phyloP scores from a whole-genome alignment of 169 alveolate species.

The Eimeria sp. region DNA sequence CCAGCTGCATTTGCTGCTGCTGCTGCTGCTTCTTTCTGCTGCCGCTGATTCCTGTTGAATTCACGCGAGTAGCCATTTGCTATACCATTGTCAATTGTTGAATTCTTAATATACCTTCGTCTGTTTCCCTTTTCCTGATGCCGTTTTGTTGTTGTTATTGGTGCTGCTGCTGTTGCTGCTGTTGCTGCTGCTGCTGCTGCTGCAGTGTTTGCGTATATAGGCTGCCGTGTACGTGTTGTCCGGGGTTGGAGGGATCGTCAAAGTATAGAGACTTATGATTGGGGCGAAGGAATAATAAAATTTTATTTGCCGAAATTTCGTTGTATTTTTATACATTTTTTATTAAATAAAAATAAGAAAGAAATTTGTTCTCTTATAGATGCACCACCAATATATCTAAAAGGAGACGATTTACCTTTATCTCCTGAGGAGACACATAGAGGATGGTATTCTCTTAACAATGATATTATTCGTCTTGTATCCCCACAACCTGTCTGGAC shows the following conservation, averaged over 20 bases:
- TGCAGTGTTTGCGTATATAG: conserved; percentile 54
- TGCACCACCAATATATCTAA: conserved; percentile 37
- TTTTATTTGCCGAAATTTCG: conserved; percentile 50
- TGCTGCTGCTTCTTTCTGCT: neutral
- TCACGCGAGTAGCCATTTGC: neutral
- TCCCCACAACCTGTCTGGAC: conserved; percentile 12
- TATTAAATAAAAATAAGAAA: neutral
- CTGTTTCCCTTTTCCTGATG: neutral
- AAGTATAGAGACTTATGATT: conserved; percentile 20
- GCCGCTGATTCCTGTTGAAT: neutral
- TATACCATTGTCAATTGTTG: neutral
- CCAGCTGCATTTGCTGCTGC: neutral
- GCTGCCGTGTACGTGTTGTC: conserved; percentile 73
- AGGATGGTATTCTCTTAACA: conserved; percentile 52
- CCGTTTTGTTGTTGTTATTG: neutral
- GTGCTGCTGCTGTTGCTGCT: neutral
- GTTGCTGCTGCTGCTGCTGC: neutral
- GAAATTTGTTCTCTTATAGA: conserved; percentile 30
- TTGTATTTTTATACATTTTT: conserved; percentile 43
- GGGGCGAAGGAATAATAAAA: conserved; percentile 71
- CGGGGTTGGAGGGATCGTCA: conserved; percentile 39
- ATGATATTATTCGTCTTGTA: conserved; percentile 54
- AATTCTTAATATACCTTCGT: neutral
- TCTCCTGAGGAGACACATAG: conserved; percentile 73
- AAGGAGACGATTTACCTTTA: conserved; percentile 23